Percentiles rank a stretch among this genome's conserved stretches.
Evolutionary conservation across 768 basidiomycete species (phyloP).

Genomic region (Termitomyces sp.): DNA sequence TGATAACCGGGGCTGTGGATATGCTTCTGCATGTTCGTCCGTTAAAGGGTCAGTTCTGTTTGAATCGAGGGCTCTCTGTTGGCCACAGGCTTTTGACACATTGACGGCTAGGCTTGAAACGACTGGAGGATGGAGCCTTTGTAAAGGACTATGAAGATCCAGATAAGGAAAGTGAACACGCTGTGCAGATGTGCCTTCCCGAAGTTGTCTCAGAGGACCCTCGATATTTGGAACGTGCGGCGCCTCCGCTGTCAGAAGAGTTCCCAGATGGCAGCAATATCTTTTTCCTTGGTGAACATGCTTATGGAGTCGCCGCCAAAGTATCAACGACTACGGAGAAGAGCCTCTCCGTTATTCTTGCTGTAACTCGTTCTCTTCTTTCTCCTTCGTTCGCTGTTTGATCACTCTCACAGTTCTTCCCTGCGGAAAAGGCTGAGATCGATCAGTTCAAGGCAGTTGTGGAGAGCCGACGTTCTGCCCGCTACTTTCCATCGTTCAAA

Average conservation of each 20-base stretch:
- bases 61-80: not conserved
- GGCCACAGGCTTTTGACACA: not conserved
- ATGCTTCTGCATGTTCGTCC: conserved; percentile 85
- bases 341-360: conserved; percentile 76
- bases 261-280: conserved; percentile 89
- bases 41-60: conserved; percentile 63
- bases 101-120: conserved; percentile 68
- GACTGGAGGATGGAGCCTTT: conserved; percentile 83
- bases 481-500: conserved; percentile 77
- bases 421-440: conserved; percentile 75
- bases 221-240: conserved; percentile 73
- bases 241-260: conserved; percentile 81
- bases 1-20: conserved; percentile 77
- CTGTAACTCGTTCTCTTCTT: conserved; percentile 42
- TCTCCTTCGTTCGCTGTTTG: not conserved
- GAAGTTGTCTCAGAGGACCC: conserved; percentile 88
- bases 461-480: conserved; percentile 38
- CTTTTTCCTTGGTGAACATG: conserved; percentile 93
- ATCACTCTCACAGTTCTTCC: conserved; percentile 64
- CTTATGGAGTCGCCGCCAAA: conserved; percentile 94
- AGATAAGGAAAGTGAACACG: conserved; percentile 81
- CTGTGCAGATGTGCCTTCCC: conserved; percentile 80
- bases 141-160: conserved; percentile 89
- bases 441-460: conserved; percentile 74
- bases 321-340: conserved; percentile 69